Conservation (phyloP, 2,329 filamentous ascomycete genomes). For the Exophiala lecanii-corni region DNA sequence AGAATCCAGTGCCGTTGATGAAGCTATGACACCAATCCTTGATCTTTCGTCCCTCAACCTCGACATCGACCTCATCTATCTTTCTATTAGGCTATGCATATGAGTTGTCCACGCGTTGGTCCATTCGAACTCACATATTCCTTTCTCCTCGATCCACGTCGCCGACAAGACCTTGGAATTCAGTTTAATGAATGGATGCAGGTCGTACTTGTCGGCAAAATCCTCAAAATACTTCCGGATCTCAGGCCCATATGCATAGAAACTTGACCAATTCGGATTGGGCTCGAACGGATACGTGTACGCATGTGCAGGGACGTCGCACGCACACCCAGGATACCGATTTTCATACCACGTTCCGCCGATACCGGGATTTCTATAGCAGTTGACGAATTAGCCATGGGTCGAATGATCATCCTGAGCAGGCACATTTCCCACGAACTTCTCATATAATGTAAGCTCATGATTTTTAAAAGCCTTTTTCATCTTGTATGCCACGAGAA, state of each 20-base stretch:
- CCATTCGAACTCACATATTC: conserved; percentile 5
- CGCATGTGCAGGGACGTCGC: conserved; percentile 17
- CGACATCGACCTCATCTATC: conserved; percentile 5
- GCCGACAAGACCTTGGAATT: conserved; percentile 5
- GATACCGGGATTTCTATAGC: conserved; percentile 31
- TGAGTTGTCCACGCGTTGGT: too few species aligned
- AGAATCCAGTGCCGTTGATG: conserved; percentile 37
- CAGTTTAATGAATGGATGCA: conserved; percentile 3
- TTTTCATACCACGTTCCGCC: conserved; percentile 42
- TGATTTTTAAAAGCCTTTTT: conserved; percentile 29
- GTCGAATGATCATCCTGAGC: conserved; percentile 6
- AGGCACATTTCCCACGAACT: conserved; percentile 24
- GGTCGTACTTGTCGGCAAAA: conserved; percentile 24
- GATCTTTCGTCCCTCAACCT: conserved; percentile 21
- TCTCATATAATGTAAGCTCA: conserved; percentile 41
- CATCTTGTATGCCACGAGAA: conserved; percentile 16
- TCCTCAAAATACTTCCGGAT: conserved; percentile 28
- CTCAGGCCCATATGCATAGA: conserved; percentile 27
- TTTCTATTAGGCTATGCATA: neutral
- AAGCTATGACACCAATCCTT: conserved; percentile 28
- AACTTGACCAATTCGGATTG: conserved; percentile 25
- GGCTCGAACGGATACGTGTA: conserved; percentile 19
- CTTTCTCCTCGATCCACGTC: conserved; percentile 9
- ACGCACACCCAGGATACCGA: conserved; percentile 30
- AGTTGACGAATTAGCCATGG: too few species aligned